Conservation (phyloP, 2,329 filamentous ascomycete species). For the Aspergillus aculeatinus region DNA sequence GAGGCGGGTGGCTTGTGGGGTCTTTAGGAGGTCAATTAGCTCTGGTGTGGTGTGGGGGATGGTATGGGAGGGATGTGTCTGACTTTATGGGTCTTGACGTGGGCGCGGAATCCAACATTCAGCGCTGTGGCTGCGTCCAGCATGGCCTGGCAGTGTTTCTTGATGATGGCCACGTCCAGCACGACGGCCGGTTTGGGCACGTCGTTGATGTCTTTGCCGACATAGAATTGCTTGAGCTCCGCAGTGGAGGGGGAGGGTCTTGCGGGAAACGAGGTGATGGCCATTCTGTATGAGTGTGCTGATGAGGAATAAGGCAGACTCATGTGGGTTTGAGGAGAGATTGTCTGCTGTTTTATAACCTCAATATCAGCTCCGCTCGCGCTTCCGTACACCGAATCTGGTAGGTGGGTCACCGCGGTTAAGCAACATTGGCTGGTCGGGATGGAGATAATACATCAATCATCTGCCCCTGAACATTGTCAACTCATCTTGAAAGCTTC, state of each 20-base stretch:
- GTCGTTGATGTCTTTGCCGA: conserved; percentile 61
- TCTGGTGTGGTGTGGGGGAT: neutral
- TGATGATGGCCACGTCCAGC: conserved; percentile 65
- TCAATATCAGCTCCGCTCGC: neutral
- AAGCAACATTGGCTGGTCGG: no score
- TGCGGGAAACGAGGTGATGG: neutral
- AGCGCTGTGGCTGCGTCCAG: conserved; percentile 61
- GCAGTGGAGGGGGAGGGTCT: conserved; percentile 12
- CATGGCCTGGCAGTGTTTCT: conserved; percentile 70
- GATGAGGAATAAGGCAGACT: no score
- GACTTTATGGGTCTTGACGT: conserved; percentile 84
- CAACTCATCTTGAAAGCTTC: no score
- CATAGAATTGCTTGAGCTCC: conserved; percentile 39
- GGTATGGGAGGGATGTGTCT: neutral
- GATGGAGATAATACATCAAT: no score
- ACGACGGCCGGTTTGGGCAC: conserved; percentile 67
- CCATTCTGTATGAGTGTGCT: neutral
- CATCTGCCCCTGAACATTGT: no score
- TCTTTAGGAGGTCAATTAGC: conserved; percentile 46
- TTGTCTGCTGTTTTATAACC: no score
- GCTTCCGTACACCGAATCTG: neutral
- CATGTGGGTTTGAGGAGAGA: no score
- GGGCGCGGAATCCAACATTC: conserved; percentile 67
- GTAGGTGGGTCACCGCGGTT: neutral
- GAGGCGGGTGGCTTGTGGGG: conserved; percentile 62